Percentiles rank a stretch among this genome's conserved stretches.
These are phyloP conservation scores for Coemansia sp. DNA, from an alignment of 192 early-diverging fungal species.

Conservation along the genomic window DNA sequence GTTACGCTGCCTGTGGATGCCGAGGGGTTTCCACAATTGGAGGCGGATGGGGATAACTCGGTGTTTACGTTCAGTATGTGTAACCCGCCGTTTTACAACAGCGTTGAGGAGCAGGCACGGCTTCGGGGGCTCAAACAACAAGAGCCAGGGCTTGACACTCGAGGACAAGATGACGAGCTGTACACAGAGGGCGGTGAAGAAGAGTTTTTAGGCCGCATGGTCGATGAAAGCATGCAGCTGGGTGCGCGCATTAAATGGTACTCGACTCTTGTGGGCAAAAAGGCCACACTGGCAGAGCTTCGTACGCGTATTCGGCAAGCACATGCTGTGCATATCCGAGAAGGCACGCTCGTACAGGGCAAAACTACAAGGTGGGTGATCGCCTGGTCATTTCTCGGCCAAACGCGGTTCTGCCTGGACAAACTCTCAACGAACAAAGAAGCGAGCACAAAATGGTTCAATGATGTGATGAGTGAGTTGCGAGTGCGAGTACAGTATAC, in stretches of 20 bases:
- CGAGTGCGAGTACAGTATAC: not conserved
- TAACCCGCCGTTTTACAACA: conserved; percentile 87
- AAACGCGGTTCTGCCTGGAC: conserved; percentile 17
- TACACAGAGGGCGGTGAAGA: conserved; percentile 79
- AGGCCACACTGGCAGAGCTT: conserved; percentile 46
- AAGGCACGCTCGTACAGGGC: conserved; percentile 26
- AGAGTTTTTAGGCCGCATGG: conserved; percentile 65
- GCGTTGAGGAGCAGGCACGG: conserved; percentile 57
- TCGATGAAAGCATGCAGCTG: conserved; percentile 63
- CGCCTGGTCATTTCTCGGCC: conserved; percentile 40
- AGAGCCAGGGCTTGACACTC: conserved; percentile 57
- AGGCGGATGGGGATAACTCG: conserved; percentile 18
- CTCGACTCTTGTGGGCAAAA: conserved; percentile 75
- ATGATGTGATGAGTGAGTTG: conserved; percentile 3
- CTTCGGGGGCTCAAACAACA: conserved; percentile 56
- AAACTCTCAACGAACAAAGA: not conserved
- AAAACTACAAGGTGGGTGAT: conserved; percentile 42
- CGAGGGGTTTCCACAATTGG: conserved; percentile 16
- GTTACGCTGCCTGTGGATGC: not conserved
- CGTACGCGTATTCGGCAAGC: conserved; percentile 3
- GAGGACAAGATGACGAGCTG: conserved; percentile 68
- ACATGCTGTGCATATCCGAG: conserved; percentile 15
- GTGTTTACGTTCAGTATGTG: conserved; percentile 77
- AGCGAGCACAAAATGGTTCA: conserved; percentile 11
- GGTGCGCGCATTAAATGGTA: conserved; percentile 67